A percentile compares a stretch with the other conserved stretches of the same genome.
Evolutionary conservation across 192 early-diverging fungal genomes (phyloP).

Genomic region (Backusella psychrophila): DNA sequence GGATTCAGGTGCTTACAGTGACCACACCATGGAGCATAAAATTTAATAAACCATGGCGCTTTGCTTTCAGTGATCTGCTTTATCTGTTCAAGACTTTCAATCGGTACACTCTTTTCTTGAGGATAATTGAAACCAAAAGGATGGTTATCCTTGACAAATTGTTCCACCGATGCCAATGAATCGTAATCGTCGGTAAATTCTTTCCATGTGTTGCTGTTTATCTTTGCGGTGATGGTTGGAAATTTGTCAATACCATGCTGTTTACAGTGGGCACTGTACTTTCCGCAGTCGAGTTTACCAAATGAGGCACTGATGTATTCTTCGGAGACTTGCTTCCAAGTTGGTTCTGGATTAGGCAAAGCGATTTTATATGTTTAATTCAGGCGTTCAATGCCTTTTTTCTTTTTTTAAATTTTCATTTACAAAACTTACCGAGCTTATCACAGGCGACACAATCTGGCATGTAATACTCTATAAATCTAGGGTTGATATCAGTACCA

Average conservation of each 20-base stretch:
- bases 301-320: neutral
- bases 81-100: neutral
- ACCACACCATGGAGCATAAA: constrained; percentile 87
- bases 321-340: neutral
- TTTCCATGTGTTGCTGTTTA: neutral
- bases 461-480: constrained; percentile 3
- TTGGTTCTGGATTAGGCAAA: neutral
- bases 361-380: neutral
- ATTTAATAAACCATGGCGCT: constrained; percentile 76
- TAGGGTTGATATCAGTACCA: neutral
- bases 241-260: neutral
- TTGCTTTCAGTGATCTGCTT: neutral
- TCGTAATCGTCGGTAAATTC: neutral
- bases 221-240: neutral
- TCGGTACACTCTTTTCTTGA: neutral
- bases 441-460: neutral
- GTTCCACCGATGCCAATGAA: neutral
- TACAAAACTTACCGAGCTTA: neutral
- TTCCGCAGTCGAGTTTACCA: neutral
- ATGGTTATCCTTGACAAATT: neutral
- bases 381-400: neutral
- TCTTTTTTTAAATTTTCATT: neutral
- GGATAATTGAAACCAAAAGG: neutral
- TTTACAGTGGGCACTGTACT: neutral
- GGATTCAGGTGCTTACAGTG: constrained; percentile 88